Evolutionary conservation across 208 protist species (phyloP).

Genomic region (Endotrypanum monterogeii): DNA sequence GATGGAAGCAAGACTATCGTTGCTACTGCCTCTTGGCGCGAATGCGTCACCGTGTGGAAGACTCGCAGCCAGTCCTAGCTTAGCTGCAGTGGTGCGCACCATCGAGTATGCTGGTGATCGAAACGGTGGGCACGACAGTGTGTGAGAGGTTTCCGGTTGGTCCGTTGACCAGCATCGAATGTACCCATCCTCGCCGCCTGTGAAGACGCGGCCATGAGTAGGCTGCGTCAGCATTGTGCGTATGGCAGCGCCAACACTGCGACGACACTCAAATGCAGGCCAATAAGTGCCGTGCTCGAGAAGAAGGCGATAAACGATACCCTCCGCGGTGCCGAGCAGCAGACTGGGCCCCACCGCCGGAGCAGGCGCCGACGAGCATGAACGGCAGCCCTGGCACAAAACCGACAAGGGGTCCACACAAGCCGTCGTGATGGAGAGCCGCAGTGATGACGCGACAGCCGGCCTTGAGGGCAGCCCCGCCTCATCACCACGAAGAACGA

Average conservation of each 20-base stretch:
- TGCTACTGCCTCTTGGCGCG: background rate
- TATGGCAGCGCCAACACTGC: background rate
- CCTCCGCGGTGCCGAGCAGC: slow-evolving; percentile 43
- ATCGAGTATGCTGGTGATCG: slow-evolving; percentile 36
- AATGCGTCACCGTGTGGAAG: background rate
- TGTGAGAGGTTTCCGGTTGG: slow-evolving; percentile 36
- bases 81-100: background rate
- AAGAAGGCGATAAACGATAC: slow-evolving; percentile 33
- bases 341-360: slow-evolving; percentile 31
- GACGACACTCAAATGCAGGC: slow-evolving; percentile 22
- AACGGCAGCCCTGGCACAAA: slow-evolving; percentile 16
- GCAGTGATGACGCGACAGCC: background rate
- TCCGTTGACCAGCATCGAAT: slow-evolving; percentile 59
- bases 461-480: background rate
- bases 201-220: slow-evolving; percentile 44
- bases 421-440: slow-evolving; percentile 39
- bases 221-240: slow-evolving; percentile 59
- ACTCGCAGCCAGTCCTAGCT: background rate
- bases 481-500: background rate
- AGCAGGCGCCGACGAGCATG: slow-evolving; percentile 11
- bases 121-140: slow-evolving; percentile 41
- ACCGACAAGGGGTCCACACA: slow-evolving; percentile 41
- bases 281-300: slow-evolving; percentile 23
- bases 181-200: slow-evolving; percentile 65
- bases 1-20: slow-evolving; percentile 6